Evolutionary conservation across 257 asterid species (phyloP), one percentile per base, ranked within the genome.

Genomic region (Gentiana dahurica): DNA sequence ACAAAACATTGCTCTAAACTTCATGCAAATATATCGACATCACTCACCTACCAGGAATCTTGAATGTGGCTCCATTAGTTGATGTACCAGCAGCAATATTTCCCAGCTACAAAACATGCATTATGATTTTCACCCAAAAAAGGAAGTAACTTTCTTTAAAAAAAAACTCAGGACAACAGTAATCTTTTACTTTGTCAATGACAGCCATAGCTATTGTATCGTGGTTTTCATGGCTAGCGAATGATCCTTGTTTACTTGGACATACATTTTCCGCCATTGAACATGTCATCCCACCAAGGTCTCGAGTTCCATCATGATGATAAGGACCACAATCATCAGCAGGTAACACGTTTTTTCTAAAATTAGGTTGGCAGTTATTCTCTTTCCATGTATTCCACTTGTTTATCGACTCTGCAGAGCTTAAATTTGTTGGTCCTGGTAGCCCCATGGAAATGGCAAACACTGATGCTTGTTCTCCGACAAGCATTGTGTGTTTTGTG

Each of bases 191-290:
- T 65, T 71, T 77, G 70, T 91, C 97, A 56, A 91, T 75, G 66
- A 80, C 98, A 62, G 97, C 98, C 95, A 91, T 73, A n/a, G 98
- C 77, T 77, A 91, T 85, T 8, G 98, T 87, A 58, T 91, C 98
- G 71, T 91, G 97, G 78, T 82, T 85, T 68, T 81, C 76, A 65
- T 39, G 73, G 60, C 71, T 74, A 48, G 81, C 67, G 49, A 51
- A 68, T 12, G 77, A 55, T 59, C 65, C 65, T 38, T 72, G 57
- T 63, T 71, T 65, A 52, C 57, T 62, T 50, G 61, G 64, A 54
- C 67, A 68, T 51, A 56, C 43, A 34, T 32, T 60, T 11, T 68
- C 53, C 1, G 48, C 51, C 61, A 75, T 54, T 64, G 54, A 61
- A 75, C 85, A 84, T 35, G 61, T 45, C 58, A 49, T 50, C 50